Conservation (phyloP, 208 protist species). For the Balamuthia mandrillaris region DNA sequence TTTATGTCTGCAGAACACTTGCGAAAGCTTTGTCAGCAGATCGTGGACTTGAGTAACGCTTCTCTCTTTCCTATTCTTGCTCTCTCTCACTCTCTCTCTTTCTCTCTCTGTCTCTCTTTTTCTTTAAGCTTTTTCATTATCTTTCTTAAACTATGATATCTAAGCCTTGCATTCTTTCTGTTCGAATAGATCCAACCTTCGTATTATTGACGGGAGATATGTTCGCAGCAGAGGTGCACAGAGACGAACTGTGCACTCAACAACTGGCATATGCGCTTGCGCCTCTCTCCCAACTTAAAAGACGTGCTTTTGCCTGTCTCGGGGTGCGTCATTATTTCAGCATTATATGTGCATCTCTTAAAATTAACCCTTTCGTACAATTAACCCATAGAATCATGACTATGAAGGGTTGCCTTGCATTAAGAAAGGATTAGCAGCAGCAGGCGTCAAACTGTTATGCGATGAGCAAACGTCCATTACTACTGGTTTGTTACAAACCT, state of each 20-base stretch:
- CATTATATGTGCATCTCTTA: not conserved
- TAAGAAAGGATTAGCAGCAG: not conserved
- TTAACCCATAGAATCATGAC: not conserved
- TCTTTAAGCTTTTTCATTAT: no score
- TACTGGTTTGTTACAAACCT: not conserved
- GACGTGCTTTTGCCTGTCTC: not conserved
- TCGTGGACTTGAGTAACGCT: not conserved
- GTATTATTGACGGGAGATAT: not conserved
- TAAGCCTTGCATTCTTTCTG: no score
- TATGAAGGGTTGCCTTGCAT: not conserved
- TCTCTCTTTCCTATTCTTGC: not conserved
- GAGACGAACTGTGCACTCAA: not conserved
- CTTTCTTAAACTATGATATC: not conserved
- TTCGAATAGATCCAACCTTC: conserved; percentile 21
- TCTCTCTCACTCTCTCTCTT: no score
- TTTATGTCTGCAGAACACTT: not conserved
- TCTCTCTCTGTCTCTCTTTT: no score
- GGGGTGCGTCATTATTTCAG: not conserved
- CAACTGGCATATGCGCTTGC: conserved; percentile 13
- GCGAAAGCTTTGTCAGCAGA: not conserved
- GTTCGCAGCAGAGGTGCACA: not conserved
- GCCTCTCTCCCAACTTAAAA: not conserved
- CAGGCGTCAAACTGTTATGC: not conserved
- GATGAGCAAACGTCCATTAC: not conserved
- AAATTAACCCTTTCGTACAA: not conserved